Evolutionary conservation across 345 rosid species (phyloP), one percentile per base, ranked within the genome.

Genomic region (Corchorus capsularis): DNA sequence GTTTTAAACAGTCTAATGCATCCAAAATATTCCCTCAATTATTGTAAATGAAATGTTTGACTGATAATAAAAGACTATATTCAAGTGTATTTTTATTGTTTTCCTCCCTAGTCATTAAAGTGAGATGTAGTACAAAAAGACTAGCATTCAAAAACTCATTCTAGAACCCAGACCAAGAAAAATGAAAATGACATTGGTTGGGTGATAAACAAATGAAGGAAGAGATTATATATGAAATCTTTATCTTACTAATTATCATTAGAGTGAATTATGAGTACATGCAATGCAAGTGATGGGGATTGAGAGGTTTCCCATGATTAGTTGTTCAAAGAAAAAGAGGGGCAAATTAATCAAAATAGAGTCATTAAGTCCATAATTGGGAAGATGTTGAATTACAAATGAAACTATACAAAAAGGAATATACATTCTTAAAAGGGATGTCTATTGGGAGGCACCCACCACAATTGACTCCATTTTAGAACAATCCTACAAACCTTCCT

Each of bases 371-470:
- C 9, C n/a, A 60, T 46, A n/a, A 74, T 14, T 62, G 16, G 16
- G 13, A 54, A 75, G n/a, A 0, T 19, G 60, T 47, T 47, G 69
- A 15, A 9, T 13, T 7, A 62, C 16, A 52, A 71, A 22, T 5
- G 35, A 39, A 32, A 68, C 16, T 10, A 59, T 35, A 19, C n/a
- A 49, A 27, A 16, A 12, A 75, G 19, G 7, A 43, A 61, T 13
- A 57, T 35, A 49, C 32, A 62, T 52, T 16, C 7, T 69, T 78
- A 55, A 49, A 77, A 35, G 65, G 12, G 34, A 22, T 60, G 37
- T 68, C 65, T 20, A 52, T 67, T 69, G 72, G 52, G 41, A 16
- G 53, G 66, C 66, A 75, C 78, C 78, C 72, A 75, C 64, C 71
- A 64, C 71, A 41, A 32, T 74, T 61, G 77, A 43, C 79, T 41